Evolutionary conservation across 352 stramenopile genomes (phyloP).

Genomic region (Pythium angustatum): DNA sequence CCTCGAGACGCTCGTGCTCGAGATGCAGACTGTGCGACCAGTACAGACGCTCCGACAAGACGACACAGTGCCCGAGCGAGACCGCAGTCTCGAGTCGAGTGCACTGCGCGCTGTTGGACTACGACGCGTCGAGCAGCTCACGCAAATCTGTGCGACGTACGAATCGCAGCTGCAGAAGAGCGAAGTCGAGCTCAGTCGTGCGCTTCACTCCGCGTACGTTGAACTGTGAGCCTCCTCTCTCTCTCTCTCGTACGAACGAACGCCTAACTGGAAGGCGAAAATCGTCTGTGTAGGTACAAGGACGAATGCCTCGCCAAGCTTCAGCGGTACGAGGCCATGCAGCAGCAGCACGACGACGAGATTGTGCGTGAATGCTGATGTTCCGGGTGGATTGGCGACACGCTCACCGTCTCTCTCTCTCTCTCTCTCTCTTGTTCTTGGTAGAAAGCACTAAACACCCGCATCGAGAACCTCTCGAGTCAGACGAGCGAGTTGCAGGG

Average conservation of each 20-base stretch:
- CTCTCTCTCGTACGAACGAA: too few species aligned
- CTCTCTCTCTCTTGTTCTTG: not conserved
- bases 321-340: slow-evolving; percentile 32
- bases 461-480: slow-evolving; percentile 27
- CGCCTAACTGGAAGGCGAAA: too few species aligned
- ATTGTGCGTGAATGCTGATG: slow-evolving; percentile 29
- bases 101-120: slow-evolving; percentile 44
- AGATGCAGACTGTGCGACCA: too few species aligned
- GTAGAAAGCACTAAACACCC: slow-evolving; percentile 32
- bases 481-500: slow-evolving; percentile 33
- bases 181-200: slow-evolving; percentile 50
- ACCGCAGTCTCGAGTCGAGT: slow-evolving; percentile 41
- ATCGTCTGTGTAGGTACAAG: slow-evolving; percentile 32
- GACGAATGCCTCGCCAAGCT: slow-evolving; percentile 48
- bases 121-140: slow-evolving; percentile 44
- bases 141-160: slow-evolving; percentile 42
- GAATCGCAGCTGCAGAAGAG: slow-evolving; percentile 52
- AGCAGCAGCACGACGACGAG: slow-evolving; percentile 37
- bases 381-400: not conserved
- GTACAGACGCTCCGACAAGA: slow-evolving; percentile 19
- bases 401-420: not conserved
- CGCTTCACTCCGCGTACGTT: slow-evolving; percentile 42
- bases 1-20: slow-evolving; percentile 34
- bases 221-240: too few species aligned
- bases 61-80: not conserved